These are phyloP conservation scores for Verticillium tricorpus DNA, from an alignment of 2,329 filamentous ascomycete genomes.

Conservation along the genomic window DNA sequence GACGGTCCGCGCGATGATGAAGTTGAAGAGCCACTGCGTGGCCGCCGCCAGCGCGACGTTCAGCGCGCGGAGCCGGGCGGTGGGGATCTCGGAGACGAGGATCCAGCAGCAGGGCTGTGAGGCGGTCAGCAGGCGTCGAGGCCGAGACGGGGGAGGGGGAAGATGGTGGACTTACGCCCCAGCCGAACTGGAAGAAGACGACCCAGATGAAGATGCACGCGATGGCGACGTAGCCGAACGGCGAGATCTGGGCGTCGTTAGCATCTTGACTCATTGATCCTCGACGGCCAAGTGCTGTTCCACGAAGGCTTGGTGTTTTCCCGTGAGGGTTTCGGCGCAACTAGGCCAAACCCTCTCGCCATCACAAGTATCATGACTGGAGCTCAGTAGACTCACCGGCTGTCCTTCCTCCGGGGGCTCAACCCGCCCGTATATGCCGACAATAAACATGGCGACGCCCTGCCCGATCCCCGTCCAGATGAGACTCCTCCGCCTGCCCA, in stretches of 20 bases:
- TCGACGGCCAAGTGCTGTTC: too few relatives aligned
- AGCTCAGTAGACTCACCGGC: slow-evolving; percentile 25
- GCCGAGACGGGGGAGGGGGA: too few relatives aligned
- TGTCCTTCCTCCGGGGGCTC: slow-evolving; percentile 49
- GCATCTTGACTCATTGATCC: too few relatives aligned
- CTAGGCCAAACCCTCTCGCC: too few relatives aligned
- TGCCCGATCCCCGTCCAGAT: slow-evolving; percentile 62
- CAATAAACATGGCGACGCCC: slow-evolving; percentile 61
- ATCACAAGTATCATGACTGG: too few relatives aligned
- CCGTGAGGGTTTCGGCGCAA: background rate
- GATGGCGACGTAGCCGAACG: slow-evolving; percentile 66
- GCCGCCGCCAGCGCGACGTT: slow-evolving; percentile 66
- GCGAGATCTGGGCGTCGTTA: slow-evolving; percentile 36
- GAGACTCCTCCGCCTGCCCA: slow-evolving; percentile 57
- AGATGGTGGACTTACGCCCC: slow-evolving; percentile 38
- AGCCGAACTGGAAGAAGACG: slow-evolving; percentile 63
- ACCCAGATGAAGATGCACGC: slow-evolving; percentile 71
- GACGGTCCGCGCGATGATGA: slow-evolving; percentile 63
- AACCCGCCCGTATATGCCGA: slow-evolving; percentile 66
- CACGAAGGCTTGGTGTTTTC: background rate
- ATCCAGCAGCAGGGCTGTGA: slow-evolving; percentile 63
- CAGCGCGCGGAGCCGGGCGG: slow-evolving; percentile 58
- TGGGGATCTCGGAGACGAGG: slow-evolving; percentile 66
- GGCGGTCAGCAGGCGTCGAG: background rate
- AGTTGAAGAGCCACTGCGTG: slow-evolving; percentile 72